Evolutionary conservation across 2,329 filamentous ascomycete species (phyloP).

Genomic region (Paecilomyces dactylethromorphus): DNA sequence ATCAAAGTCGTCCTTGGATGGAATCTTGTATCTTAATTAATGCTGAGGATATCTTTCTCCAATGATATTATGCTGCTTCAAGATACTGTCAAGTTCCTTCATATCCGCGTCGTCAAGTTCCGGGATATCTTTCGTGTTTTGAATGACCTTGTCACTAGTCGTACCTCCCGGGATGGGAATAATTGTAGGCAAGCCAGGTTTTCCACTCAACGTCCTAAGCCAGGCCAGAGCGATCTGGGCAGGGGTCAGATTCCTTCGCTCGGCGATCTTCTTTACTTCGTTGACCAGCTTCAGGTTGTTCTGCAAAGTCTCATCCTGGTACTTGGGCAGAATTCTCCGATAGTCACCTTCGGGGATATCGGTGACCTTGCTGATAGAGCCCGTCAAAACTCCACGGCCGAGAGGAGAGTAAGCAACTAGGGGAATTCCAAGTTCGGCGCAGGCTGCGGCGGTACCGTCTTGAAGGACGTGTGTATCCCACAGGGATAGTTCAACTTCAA

Average conservation of each 20-base stretch:
- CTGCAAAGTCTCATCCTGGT: slow-evolving; percentile 45
- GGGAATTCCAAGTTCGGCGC: slow-evolving; percentile 51
- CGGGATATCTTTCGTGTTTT: slow-evolving; percentile 25
- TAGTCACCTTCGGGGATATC: slow-evolving; percentile 45
- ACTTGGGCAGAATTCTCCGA: slow-evolving; percentile 40
- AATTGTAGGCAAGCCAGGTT: slow-evolving; percentile 37
- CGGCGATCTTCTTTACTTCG: slow-evolving; percentile 38
- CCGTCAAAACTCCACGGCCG: slow-evolving; percentile 50
- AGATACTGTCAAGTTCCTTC: slow-evolving; percentile 46
- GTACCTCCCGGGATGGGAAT: slow-evolving; percentile 32
- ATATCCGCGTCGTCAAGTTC: slow-evolving; percentile 31
- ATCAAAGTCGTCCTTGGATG: not conserved
- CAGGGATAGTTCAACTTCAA: slow-evolving; percentile 56
- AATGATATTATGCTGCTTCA: slow-evolving; percentile 39
- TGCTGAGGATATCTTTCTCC: slow-evolving; percentile 19
- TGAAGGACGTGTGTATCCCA: slow-evolving; percentile 51
- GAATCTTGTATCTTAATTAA: not conserved
- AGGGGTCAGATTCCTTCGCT: slow-evolving; percentile 37
- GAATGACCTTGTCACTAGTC: slow-evolving; percentile 28
- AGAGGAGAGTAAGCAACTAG: slow-evolving; percentile 56
- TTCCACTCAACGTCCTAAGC: slow-evolving; percentile 38
- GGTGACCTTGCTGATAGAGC: slow-evolving; percentile 38
- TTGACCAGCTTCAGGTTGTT: slow-evolving; percentile 46
- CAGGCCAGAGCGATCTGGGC: slow-evolving; percentile 46
- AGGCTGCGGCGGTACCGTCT: slow-evolving; percentile 52